A percentile compares a stretch with the other conserved stretches of the same genome.
phyloP scores from a whole-genome alignment of 768 basidiomycete genomes.

The Pulveroboletus sp. region DNA sequence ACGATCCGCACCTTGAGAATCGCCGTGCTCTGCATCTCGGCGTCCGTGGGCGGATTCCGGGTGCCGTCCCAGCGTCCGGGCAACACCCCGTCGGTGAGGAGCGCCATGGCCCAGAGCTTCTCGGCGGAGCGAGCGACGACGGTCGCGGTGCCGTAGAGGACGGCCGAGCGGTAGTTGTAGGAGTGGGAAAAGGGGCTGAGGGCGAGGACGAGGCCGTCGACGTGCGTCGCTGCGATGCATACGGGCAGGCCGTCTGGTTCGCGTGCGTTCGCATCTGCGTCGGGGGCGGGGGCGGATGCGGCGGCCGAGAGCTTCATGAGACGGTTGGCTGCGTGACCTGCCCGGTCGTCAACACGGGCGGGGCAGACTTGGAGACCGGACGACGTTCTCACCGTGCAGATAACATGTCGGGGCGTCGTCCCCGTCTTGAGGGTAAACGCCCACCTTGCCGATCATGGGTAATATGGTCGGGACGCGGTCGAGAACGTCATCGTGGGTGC shows the following conservation, averaged over 20 bases:
- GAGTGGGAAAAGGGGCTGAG: conserved; percentile 24
- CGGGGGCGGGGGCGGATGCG: background rate
- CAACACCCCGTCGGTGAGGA: conserved; percentile 22
- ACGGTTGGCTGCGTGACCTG: conserved; percentile 23
- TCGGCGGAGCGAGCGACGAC: conserved; percentile 16
- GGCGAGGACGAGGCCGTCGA: conserved; percentile 24
- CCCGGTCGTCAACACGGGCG: background rate
- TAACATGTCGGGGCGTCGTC: conserved; percentile 17
- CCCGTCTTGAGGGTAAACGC: conserved; percentile 8
- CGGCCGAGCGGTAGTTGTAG: conserved; percentile 26
- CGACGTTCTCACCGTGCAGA: conserved; percentile 17
- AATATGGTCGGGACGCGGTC: conserved; percentile 20
- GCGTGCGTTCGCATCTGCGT: background rate
- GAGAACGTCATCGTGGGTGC: conserved; percentile 6
- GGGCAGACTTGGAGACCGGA: too few species aligned
- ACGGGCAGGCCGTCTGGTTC: conserved; percentile 12
- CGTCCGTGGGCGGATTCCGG: conserved; percentile 18
- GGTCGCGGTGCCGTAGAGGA: conserved; percentile 19
- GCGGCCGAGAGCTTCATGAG: conserved; percentile 23
- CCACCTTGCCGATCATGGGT: conserved; percentile 27
- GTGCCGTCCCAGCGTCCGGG: conserved; percentile 22
- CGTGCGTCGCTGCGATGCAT: conserved; percentile 24
- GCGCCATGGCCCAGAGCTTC: conserved; percentile 23
- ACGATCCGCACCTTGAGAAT: conserved; percentile 21
- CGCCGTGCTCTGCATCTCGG: conserved; percentile 22